phyloP scores from a whole-genome alignment of 1,284 basidiomycete genomes.

The Baeospora myosura region DNA sequence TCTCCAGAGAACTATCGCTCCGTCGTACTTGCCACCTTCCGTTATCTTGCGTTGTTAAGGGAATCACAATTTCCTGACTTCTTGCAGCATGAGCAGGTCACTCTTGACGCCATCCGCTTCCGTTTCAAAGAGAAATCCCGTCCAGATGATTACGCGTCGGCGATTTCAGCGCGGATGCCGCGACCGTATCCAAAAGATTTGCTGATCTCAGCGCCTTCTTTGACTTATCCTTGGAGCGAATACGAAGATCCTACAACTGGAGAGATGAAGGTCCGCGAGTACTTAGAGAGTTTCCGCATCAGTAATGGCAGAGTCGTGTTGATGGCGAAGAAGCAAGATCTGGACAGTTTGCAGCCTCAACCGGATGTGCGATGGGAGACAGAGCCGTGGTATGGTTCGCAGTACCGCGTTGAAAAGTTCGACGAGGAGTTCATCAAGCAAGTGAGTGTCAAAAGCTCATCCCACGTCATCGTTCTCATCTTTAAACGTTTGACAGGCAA shows the following conservation, averaged over 20 bases:
- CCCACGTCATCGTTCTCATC: neutral
- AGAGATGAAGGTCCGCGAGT: conserved; percentile 53
- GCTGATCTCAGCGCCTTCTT: conserved; percentile 66
- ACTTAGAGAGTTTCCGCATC: conserved; percentile 56
- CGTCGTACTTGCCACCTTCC: conserved; percentile 71
- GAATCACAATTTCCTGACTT: conserved; percentile 66
- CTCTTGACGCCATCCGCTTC: conserved; percentile 75
- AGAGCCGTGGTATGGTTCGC: conserved; percentile 84
- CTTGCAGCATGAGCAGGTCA: conserved; percentile 75
- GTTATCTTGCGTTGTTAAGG: conserved; percentile 82
- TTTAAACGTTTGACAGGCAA: conserved; percentile 19
- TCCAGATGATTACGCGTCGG: conserved; percentile 78
- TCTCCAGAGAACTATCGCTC: conserved; percentile 67
- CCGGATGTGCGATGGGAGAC: conserved; percentile 48
- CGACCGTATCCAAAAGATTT: conserved; percentile 79
- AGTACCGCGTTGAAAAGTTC: conserved; percentile 67
- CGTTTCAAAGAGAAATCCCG: conserved; percentile 83
- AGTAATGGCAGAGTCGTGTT: conserved; percentile 65
- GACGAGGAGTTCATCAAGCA: conserved; percentile 57
- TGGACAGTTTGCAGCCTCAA: conserved; percentile 47
- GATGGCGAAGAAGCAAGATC: conserved; percentile 68
- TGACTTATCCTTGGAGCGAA: conserved; percentile 76
- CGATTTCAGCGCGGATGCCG: conserved; percentile 71
- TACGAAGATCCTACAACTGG: conserved; percentile 17
- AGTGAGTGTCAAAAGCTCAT: too few relatives aligned